phyloP scores from a whole-genome alignment of 352 stramenopile genomes.

The Phytopythium ostracodes region DNA sequence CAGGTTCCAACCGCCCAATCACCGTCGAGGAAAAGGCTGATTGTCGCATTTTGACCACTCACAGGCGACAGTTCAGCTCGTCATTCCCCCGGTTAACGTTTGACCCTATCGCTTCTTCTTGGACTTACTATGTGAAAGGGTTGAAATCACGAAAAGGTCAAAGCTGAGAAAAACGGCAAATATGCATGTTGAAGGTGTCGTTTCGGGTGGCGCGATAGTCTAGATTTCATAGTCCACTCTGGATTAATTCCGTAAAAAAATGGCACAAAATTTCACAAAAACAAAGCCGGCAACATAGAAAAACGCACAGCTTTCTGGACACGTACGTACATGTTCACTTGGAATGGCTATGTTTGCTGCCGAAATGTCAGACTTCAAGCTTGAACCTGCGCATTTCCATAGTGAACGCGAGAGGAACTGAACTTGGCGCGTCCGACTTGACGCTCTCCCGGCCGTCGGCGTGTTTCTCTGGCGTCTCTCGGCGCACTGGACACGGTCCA shows the following conservation, averaged over 20 bases:
- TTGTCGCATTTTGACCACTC: constrained; percentile 7
- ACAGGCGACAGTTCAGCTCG: not conserved
- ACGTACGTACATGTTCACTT: not conserved
- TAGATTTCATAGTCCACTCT: not conserved
- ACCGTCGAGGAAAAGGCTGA: not conserved
- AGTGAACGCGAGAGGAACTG: not conserved
- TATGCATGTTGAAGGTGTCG: constrained; percentile 3
- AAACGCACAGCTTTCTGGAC: not conserved
- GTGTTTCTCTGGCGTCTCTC: not conserved
- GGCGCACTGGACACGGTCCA: not conserved
- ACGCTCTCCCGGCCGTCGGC: not conserved
- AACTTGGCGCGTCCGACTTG: constrained; percentile 1
- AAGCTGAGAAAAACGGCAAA: constrained; percentile 2
- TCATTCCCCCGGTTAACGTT: not conserved
- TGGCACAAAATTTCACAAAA: not conserved
- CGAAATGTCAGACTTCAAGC: not conserved
- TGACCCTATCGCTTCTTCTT: not conserved
- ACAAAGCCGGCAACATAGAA: not conserved
- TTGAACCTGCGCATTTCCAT: constrained; percentile 1
- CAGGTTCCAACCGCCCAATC: constrained; percentile 1
- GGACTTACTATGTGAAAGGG: not conserved
- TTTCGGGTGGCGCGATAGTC: not conserved
- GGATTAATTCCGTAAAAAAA: constrained; percentile 3
- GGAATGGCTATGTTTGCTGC: not conserved
- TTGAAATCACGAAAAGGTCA: not conserved